These are phyloP conservation scores for Blastocystis sp. DNA, from an alignment of 352 stramenopile genomes.

Conservation along the genomic window DNA sequence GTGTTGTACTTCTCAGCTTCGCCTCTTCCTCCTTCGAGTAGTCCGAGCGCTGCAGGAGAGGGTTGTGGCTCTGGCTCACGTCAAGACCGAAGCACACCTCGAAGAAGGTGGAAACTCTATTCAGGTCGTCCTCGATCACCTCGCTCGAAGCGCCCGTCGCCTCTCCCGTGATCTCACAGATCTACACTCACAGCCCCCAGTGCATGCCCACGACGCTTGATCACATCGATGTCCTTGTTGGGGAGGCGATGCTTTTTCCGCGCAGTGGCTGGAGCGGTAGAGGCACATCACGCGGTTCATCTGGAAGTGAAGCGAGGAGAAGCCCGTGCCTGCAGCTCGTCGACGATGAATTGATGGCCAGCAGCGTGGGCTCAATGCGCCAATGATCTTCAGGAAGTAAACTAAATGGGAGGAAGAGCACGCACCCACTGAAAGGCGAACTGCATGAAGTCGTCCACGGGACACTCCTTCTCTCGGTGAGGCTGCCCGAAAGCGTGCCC, in stretches of 20 bases:
- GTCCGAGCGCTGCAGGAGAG: slow-evolving; percentile 12
- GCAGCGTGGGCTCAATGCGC: neutral
- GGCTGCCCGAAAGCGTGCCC: neutral
- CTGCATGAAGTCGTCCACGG: slow-evolving; percentile 14
- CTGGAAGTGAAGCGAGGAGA: neutral
- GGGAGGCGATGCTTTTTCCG: slow-evolving; percentile 36
- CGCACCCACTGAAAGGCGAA: slow-evolving; percentile 59
- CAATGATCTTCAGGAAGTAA: slow-evolving; percentile 37
- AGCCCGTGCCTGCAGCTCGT: slow-evolving; percentile 26
- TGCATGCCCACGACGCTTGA: neutral
- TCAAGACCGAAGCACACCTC: neutral
- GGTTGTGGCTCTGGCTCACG: neutral
- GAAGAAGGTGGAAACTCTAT: neutral
- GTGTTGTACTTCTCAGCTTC: slow-evolving; percentile 24
- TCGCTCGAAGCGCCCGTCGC: neutral
- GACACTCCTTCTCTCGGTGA: slow-evolving; percentile 21
- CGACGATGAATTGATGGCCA: slow-evolving; percentile 57
- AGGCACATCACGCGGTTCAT: slow-evolving; percentile 42
- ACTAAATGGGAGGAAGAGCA: neutral
- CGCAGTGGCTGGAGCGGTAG: slow-evolving; percentile 35
- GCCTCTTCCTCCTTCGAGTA: slow-evolving; percentile 19
- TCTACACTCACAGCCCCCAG: neutral
- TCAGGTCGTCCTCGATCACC: neutral
- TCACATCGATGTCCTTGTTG: slow-evolving; percentile 15
- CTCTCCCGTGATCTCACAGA: neutral